Base-by-base conservation (phyloP, 2,329 filamentous ascomycete genomes). In the Grosmannia huntii region DNA sequence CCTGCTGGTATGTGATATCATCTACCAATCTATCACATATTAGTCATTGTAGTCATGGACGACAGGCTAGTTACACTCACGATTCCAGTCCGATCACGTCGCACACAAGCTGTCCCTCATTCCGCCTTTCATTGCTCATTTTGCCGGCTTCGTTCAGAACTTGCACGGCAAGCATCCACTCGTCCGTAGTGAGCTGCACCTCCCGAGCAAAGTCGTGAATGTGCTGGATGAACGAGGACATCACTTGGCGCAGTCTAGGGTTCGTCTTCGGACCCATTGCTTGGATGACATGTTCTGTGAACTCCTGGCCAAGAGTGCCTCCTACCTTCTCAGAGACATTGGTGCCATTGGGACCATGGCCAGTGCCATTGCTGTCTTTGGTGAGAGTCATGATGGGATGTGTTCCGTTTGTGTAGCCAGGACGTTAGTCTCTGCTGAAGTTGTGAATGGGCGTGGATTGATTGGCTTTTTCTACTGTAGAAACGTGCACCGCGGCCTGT, bases 131-230 rank as follows among this genome's bases (percentile, higher is more conserved):
- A 52, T 76, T 75, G 64, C 75, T 79, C 67, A 81, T 79, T 69
- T 82, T 75, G 63, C 82, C 82, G 60, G 82, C 77, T 57, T 76
- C 73, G 72, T 85, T 85, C 69, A 70, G 73, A 65, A 85, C 80
- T 57, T 84, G 75, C 38, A 87, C 80, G 59, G 81, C 83, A 10
- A 78, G 72, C 71, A 80, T 78, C 83, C 83, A 87, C 70, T 87
- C 84, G 60, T 79, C 81, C n/a, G 79, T 75, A 10, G 82, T 85
- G 56, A 87, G 75, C 67, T 85, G 78, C 61, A 84, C 79, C 67
- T 87, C 84, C 49, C 83, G 78, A 16, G 81, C 80, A 68, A 86
- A 86, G 68, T 85, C 83, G 69, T 87, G 84, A 51, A 87, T 76
- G 71, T 86, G 83, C 52, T 73, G 75, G 65, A 86, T 78, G 61